A percentile compares a stretch with the other conserved stretches of the same genome.
These are phyloP conservation scores for Raffaelea arxii DNA, from an alignment of 2,329 filamentous ascomycete genomes.

Conservation along the genomic window DNA sequence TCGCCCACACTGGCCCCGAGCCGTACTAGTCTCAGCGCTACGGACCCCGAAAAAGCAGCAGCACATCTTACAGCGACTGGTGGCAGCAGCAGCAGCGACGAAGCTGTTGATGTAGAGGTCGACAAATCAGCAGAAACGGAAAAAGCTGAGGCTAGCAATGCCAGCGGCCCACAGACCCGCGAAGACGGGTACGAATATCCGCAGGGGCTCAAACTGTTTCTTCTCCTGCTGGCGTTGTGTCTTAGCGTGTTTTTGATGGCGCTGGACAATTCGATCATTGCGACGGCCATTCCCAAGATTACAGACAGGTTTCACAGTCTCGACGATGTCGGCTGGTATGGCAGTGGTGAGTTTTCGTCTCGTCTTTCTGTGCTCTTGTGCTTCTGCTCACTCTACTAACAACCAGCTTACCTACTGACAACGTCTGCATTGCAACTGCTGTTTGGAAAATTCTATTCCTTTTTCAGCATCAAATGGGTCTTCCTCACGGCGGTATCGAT, in stretches of 20 bases:
- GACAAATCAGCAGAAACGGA: not conserved
- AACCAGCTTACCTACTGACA: constrained; percentile 23
- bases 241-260: constrained; percentile 35
- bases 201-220: constrained; percentile 21
- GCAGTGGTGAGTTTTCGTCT: constrained; percentile 13
- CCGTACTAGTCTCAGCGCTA: not conserved
- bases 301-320: constrained; percentile 26
- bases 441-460: constrained; percentile 26
- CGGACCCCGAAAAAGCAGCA: not conserved
- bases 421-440: constrained; percentile 21
- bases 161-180: no score
- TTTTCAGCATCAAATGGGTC: constrained; percentile 24
- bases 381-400: constrained; percentile 5
- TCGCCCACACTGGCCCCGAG: not conserved
- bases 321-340: constrained; percentile 33
- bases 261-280: constrained; percentile 24
- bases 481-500: constrained; percentile 22
- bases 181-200: constrained; percentile 30
- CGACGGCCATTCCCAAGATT: constrained; percentile 25
- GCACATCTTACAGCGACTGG: not conserved
- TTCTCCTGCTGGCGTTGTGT: constrained; percentile 33
- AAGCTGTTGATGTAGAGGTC: not conserved
- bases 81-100: not conserved
- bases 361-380: not conserved
- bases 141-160: no score